Base-by-base conservation (phyloP, 2,329 filamentous ascomycete genomes). In the Talaromyces sp. region DNA sequence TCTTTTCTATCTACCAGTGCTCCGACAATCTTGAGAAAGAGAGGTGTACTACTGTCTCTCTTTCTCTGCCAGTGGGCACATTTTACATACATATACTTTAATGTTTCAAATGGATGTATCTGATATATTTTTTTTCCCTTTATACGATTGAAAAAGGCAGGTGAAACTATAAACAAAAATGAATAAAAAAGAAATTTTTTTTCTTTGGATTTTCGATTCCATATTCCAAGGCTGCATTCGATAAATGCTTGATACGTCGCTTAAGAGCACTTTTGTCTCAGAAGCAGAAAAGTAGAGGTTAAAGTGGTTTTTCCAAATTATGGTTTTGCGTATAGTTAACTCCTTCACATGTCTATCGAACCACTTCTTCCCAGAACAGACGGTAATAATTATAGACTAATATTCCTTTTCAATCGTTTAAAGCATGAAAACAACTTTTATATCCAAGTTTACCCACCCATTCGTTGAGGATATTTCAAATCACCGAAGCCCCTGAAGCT, bases 21-120 rank as follows among this genome's bases (percentile, higher is more conserved):
- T 33, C 25, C n/a, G 21, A 41, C 28, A 43, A 51, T 1, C 11
- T 35, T 17, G 2, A 48, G 2, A 17, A 21, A 56, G 33, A 39
- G 31, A 37, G 9, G 28, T 8, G n/a, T 48, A 13, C 28, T 6
- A 1, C 41, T 56, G 11, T 21, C 31, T 22, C 17, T 48, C 33
- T 21, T 25, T 56, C 33, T 56, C 54, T 56, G 35, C 54, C 22
- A 35, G 28, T 40, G 35, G 53, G 35, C 43, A 17, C 36, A 56
- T 56, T 40, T 56, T 31, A 50, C 8, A 50, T 41, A 56, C 43
- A 28, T 39, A 50, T 56, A 40, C 25, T 56, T 56, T 56, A 56
- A 56, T 56, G 43, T 48, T 55, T 55, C 35, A 11, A 28, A 33
- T n/a, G n/a, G n/a, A n/a, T 55, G 31, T 55, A 45, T 35, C 35